phyloP scores from a whole-genome alignment of 2,329 filamentous ascomycete genomes.

The Penicillium verrucosum region DNA sequence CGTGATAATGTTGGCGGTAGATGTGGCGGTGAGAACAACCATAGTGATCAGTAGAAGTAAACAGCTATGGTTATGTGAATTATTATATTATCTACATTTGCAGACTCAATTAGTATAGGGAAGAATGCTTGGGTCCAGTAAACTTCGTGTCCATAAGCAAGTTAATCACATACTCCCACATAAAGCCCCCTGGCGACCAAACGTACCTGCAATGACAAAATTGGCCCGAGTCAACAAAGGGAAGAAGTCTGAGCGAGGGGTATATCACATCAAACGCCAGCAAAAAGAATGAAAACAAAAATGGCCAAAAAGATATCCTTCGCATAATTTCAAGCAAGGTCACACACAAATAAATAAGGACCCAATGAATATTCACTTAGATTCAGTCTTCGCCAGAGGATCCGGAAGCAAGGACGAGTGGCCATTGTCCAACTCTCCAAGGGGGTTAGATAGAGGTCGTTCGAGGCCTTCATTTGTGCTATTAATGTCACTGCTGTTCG shows the following conservation, averaged over 20 bases:
- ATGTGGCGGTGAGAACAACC: not conserved
- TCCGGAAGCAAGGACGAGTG: conserved; percentile 29
- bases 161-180: conserved; percentile 17
- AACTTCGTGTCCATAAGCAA: conserved; percentile 14
- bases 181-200: conserved; percentile 21
- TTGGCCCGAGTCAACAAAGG: conserved; percentile 21
- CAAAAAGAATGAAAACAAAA: conserved; percentile 10
- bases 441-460: conserved; percentile 17
- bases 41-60: not conserved
- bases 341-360: not conserved
- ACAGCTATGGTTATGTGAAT: not conserved
- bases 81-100: conserved; percentile 3
- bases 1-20: not conserved
- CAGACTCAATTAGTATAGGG: not conserved
- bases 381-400: conserved; percentile 22
- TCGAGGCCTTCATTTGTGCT: not conserved
- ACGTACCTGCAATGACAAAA: conserved; percentile 22
- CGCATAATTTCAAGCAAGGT: not conserved
- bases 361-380: conserved; percentile 15
- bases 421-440: conserved; percentile 20
- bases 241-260: conserved; percentile 33
- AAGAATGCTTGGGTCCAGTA: not conserved
- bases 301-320: not conserved
- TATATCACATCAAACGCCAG: conserved; percentile 43
- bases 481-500: conserved; percentile 12